Base-by-base conservation (phyloP, 345 rosid genomes). In the Bruguiera gymnorhiza region DNA sequence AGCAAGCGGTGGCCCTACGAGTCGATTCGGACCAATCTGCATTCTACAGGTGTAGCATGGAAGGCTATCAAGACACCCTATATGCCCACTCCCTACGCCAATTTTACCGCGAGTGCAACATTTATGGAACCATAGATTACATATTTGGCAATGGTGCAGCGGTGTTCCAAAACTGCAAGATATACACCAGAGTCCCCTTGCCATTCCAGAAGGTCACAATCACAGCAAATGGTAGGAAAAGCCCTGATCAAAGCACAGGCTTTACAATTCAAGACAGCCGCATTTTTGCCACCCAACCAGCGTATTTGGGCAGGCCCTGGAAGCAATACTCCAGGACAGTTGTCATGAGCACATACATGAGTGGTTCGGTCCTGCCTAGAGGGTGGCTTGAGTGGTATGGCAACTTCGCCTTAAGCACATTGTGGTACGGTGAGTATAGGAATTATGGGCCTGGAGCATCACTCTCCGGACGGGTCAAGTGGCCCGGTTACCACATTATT, bases 341-440 rank as follows among this genome's bases (percentile, higher is more conserved):
- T 36, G 65, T 75, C 4, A 50, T 75, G 16, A 75, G 69, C 60
- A 75, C 78, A 1, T 75, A 68, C 60, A 69, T 75, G 73, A 54
- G 69, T 34, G 56, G 59, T 48, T 26, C 58, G 78, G 78, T 75
- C 9, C 78, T 64, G 66, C 73, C 78, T 5, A 58, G 66, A 57
- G 78, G 78, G 43, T 75, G 78, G 78, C 78, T 75, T 2, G 78
- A 69, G 65, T 75, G 78, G 78, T 75, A 70, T 21, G 78, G 78
- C 2, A 39, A 75, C 59, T 75, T 75, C 39, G 79, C 79, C 8
- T 31, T 75, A 21, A 10, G 63, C 34, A 75, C 79, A 6, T 60
- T 70, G 60, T 75, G 75, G 75, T 70, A 75, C 31, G 79, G 79
- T 19, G 78, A 75, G 67, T 75, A 75, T 6, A 75, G 24, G 67